Evolutionary conservation across 2,329 filamentous ascomycete species (phyloP), one percentile per base, ranked within the genome.

Genomic region (Byssochlamys sp.): DNA sequence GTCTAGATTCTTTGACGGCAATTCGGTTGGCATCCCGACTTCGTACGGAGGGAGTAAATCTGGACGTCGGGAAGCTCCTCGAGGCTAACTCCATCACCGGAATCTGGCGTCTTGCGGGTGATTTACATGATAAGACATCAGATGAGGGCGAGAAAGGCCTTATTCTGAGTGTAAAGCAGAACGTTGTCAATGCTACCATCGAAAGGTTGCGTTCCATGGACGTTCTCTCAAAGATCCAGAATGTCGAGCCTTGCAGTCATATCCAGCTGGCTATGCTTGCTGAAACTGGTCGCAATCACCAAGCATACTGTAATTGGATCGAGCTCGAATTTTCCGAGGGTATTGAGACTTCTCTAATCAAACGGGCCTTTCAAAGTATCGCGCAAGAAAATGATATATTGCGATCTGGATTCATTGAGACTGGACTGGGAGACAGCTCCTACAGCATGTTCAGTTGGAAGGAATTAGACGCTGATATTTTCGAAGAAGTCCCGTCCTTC

Each of bases 191-290:
- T 52, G 63, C 67, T n/a, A 63, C 62, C 6, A 54, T 78, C 9
- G 72, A 78, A 33, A 71, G 75, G 26, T 65, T 85, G n/a, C 68
- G 80, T 2, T 63, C 60, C 4, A 62, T 69, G 4, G 66, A 63
- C 1, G 53, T 67, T 33, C 55, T 33, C 10, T 54, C 57, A 25
- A 59, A 60, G 35, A 54, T 70, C 24, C 67, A 75, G 19, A 72
- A 74, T 27, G 69, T 83, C 3, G 66, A 81, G 19, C 80, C 80
- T 3, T 94, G 89, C 68, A 91, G 86, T 3, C 80, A 85, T 12
- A 77, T 94, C 9, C 91, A 96, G 65, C 75, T 81, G 19, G 85
- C 89, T 1, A 95, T 96, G 90, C 78, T 96, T 14, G 78, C 83
- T 0, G 90, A 95, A 73, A 91, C 89, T 0, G 71, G 78, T 2